Percentiles rank a stretch among this genome's conserved stretches.
Evolutionary conservation across 768 basidiomycete genomes (phyloP).

Genomic region (Pleurotus djamor): DNA sequence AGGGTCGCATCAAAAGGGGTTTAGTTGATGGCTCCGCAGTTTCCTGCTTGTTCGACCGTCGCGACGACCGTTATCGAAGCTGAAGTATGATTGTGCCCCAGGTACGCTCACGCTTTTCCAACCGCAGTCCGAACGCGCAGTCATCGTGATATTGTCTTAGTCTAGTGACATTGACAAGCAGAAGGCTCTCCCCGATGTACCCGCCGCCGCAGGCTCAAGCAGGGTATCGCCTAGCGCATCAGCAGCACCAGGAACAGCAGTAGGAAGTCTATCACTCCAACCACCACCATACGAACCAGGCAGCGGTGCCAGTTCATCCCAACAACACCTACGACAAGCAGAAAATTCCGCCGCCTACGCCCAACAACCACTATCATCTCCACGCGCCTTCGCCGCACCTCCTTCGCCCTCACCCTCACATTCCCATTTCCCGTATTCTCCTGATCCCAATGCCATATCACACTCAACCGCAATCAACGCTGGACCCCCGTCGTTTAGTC

Average conservation of each 20-base stretch:
- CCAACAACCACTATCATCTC: not conserved
- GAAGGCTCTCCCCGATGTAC: too few species aligned
- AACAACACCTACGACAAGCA: not conserved
- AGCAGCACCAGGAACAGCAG: too few species aligned
- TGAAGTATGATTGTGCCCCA: not conserved
- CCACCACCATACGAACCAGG: not conserved
- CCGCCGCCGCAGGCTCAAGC: too few species aligned
- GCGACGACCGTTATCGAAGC: not conserved
- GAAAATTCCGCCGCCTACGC: not conserved
- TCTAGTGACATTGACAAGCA: too few species aligned
- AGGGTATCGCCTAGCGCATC: too few species aligned
- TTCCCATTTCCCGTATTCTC: too few species aligned
- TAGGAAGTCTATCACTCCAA: not conserved
- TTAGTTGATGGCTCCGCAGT: too few species aligned
- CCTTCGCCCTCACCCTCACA: not conserved
- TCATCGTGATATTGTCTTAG: too few species aligned
- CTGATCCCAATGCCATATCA: not conserved
- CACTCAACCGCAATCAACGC: not conserved
- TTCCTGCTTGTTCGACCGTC: too few species aligned
- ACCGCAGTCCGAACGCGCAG: too few species aligned
- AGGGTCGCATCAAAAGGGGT: too few species aligned
- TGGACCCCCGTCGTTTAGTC: slow-evolving; percentile 15
- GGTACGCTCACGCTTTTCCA: not conserved
- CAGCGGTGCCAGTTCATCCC: not conserved
- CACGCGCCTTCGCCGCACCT: not conserved